Evolutionary conservation across 768 basidiomycete species (phyloP), one percentile per base, ranked within the genome.

Genomic region (Mycena polygramma): DNA sequence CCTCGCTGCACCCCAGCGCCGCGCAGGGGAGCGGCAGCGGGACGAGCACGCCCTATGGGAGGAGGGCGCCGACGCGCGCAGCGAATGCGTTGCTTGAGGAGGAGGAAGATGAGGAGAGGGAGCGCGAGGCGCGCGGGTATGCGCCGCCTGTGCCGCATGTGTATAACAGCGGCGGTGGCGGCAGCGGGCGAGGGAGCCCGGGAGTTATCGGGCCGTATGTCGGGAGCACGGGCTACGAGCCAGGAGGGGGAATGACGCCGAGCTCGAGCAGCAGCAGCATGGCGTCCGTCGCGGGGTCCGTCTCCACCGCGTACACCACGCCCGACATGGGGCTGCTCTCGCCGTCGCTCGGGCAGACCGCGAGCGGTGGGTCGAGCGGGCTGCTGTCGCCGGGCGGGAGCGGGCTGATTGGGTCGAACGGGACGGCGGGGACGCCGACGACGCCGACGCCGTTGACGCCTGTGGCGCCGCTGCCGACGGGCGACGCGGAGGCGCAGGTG

Each of bases 401-500:
- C n/a, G 67, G 74, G 77, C 4, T 73, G 11, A 69, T 77, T 8
- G 82, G 79, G 39, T 76, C 83, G 39, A 83, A 81, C 51, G 79
- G 81, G 0, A 77, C 54, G 17, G 54, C 54, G 2, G 77, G 81
- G 14, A 80, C 87, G 5, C 83, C 86, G 11, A 81, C 88, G 35
- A 86, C 89, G 37, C 87, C 88, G 0, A 86, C 88, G 22, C 84
- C 92, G 7, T 82, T 94, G 39, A 89, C 90, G 11, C 92, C 93
- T 1, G 90, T 94, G 11, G 87, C 88, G 15, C 90, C 93, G 35
- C 82, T 95, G 63, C 87, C 89, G 19, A 94, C 94, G 1, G 83
- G 86, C 4, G 93, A 94, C 70, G 83, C 85, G 19, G 94, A 95
- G 80, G 84, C 88, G 39, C 92, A 93, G 80, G 83, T 92, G 41